phyloP scores from a whole-genome alignment of 345 rosid genomes.

The Microcos paniculata region DNA sequence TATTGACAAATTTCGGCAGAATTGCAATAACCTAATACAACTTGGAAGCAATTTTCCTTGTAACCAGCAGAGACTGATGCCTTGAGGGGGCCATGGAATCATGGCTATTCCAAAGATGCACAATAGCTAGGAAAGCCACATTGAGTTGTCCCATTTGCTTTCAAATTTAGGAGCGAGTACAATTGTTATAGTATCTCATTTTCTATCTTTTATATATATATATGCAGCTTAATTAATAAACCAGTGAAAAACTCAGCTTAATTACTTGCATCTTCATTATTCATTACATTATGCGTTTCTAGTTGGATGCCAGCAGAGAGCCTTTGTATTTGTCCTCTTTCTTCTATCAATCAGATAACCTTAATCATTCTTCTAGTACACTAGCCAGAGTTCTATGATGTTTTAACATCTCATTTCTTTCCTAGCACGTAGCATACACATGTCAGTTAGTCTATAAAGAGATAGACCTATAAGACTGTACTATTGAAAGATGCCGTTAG shows the following conservation, averaged over 20 bases:
- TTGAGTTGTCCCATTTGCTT: background rate
- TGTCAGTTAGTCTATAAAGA: background rate
- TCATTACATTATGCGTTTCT: background rate
- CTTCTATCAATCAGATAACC: background rate
- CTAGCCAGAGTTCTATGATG: background rate
- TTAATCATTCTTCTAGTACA: too few species aligned
- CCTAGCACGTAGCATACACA: background rate
- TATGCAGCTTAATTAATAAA: background rate
- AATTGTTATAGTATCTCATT: too few species aligned
- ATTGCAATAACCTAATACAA: background rate
- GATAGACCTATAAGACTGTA: background rate
- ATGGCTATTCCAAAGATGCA: background rate
- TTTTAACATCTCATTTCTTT: background rate
- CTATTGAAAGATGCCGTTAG: background rate
- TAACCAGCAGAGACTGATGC: background rate
- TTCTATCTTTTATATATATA: background rate
- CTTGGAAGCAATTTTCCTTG: constrained; percentile 9
- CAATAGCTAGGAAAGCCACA: background rate
- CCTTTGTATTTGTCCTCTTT: background rate
- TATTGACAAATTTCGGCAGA: background rate
- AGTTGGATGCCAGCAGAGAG: background rate
- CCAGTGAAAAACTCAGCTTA: background rate
- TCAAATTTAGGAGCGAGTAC: too few species aligned
- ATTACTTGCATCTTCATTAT: background rate
- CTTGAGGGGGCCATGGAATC: constrained; percentile 7